Conservation (phyloP, 805 yeast genomes). For the Zygosaccharomyces bailii region DNA sequence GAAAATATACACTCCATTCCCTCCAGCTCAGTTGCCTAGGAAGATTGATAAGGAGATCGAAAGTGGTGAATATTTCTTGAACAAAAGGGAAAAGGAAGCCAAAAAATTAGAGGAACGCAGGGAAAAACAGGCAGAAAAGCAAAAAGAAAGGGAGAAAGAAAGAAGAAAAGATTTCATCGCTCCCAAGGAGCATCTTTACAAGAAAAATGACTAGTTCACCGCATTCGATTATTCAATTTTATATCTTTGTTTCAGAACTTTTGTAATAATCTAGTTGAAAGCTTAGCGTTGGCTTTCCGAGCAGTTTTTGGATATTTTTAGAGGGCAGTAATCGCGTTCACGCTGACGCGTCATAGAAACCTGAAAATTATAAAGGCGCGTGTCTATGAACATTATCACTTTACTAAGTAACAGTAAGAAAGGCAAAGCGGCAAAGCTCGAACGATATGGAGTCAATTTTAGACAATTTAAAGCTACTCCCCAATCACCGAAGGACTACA, state of each 20-base stretch:
- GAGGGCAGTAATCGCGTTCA: too few relatives aligned
- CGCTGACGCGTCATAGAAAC: neutral
- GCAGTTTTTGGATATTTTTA: too few relatives aligned
- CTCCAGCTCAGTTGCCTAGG: constrained; percentile 95
- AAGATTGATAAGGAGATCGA: constrained; percentile 96
- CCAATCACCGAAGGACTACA: constrained; percentile 23
- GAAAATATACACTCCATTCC: constrained; percentile 96
- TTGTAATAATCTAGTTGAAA: neutral
- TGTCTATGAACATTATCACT: neutral
- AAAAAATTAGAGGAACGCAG: constrained; percentile 72
- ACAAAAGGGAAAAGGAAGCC: constrained; percentile 73
- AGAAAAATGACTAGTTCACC: constrained; percentile 23
- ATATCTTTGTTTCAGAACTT: neutral
- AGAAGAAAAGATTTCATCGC: constrained; percentile 78
- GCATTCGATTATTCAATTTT: neutral
- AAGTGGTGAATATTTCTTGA: constrained; percentile 96
- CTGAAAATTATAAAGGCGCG: neutral
- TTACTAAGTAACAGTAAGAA: neutral
- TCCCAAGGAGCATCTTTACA: constrained; percentile 69
- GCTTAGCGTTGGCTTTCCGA: too few relatives aligned
- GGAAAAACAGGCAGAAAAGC: constrained; percentile 70
- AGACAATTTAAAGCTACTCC: constrained; percentile 16
- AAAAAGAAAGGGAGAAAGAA: constrained; percentile 61
- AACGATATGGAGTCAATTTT: constrained; percentile 29
- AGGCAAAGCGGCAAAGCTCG: neutral